Evolutionary conservation across 106 monocot species (phyloP), one percentile per base, ranked within the genome.

Genomic region (Hemerocallis citrina): DNA sequence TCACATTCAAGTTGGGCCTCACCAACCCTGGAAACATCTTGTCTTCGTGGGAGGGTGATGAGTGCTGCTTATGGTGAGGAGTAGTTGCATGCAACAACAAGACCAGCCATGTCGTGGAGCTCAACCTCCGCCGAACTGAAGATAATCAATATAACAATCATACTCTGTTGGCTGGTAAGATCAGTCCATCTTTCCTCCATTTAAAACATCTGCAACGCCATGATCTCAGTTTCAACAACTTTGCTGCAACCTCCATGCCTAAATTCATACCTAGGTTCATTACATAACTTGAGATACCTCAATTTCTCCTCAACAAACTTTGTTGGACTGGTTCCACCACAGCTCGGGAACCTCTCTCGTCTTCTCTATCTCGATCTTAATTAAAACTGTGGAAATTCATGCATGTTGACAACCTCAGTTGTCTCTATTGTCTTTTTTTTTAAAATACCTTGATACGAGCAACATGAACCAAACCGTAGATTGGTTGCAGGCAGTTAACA

Each of bases 301-400:
- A 35, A 78, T 28, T 62, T 83, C 38, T 69, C 69, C 7, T 1
- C 9, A 11, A 38, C 55, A 0, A 34, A 43, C 2, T 78, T 74
- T 20, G 0, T 0, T 8, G 45, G 66, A n/a, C 5, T 0, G 5
- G 34, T 78, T 4, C 79, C 83, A 28, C 34, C 24, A 8, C 63
- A 79, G 25, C 38, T 72, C 0, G 71, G 78, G 1, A 83, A 83
- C 21, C 61, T 83, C 48, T 41, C 74, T 0, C 31, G 4, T 15
- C 44, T 78, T 0, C 54, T 7, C 1, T 27, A 65, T 34, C 74
- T 78, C 4, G 66, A 67, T 40, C 23, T 38, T 13, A 9, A 4
- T 15, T n/a, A n/a, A n/a, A n/a, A n/a, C n/a, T n/a, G n/a, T n/a
- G n/a, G n/a, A n/a, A 0, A 0, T 35, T 20, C 3, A 35, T 32